A percentile compares a stretch with the other conserved stretches of the same genome.
Evolutionary conservation across 129 eudicot genomes (phyloP).

Genomic region (Glebionis coronaria): DNA sequence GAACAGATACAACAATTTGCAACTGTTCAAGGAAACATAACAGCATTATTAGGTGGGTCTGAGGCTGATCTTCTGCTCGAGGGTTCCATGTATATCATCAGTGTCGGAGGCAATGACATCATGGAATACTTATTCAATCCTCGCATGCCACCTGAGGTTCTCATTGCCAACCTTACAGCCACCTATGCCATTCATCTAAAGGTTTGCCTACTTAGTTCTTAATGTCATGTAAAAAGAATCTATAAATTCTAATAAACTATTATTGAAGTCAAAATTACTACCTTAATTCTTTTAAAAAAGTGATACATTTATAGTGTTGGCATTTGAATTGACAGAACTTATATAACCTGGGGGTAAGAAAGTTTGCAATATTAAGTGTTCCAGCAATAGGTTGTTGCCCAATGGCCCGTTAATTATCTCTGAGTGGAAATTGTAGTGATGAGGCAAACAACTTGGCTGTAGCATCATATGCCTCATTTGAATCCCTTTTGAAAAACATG

Average conservation of each 20-base stretch:
- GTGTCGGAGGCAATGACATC: conserved; percentile 56
- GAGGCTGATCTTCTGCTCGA: conserved; percentile 26
- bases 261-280: background rate
- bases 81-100: conserved; percentile 40
- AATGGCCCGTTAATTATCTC: conserved; percentile 18
- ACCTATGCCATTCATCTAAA: conserved; percentile 37
- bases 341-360: conserved; percentile 45
- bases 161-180: conserved; percentile 30
- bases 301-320: background rate
- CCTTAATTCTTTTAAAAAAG: background rate
- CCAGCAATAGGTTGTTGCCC: conserved; percentile 52
- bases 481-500: conserved; percentile 23
- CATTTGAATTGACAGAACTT: conserved; percentile 36
- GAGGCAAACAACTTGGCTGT: conserved; percentile 31
- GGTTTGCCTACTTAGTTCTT: conserved; percentile 22
- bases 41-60: conserved; percentile 29
- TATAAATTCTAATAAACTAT: background rate
- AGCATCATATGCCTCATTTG: conserved; percentile 24
- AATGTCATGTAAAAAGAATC: background rate
- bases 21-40: conserved; percentile 36
- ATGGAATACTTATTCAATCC: conserved; percentile 15
- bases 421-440: conserved; percentile 24
- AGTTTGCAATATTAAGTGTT: conserved; percentile 38
- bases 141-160: conserved; percentile 5
- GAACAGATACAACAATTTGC: conserved; percentile 48